Base-by-base conservation (phyloP, 495 filamentous ascomycete genomes). In the Trichoderma parareesei region DNA sequence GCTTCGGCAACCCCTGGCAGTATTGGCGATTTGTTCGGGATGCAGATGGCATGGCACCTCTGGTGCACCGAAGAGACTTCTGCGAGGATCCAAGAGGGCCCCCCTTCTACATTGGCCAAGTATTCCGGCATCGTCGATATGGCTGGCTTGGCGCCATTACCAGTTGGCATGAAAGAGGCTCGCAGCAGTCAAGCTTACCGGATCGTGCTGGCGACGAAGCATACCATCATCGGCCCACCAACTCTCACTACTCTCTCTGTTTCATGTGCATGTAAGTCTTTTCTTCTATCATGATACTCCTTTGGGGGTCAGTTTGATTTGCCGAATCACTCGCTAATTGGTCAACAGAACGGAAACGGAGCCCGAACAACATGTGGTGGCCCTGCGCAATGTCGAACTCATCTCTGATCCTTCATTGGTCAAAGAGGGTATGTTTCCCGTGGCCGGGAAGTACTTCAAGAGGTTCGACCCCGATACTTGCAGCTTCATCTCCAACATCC, bases 371-470 rank as follows among this genome's bases (percentile, higher is more conserved):
- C 85, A 69, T 81, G 91, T 72, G 86, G 90, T 97, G 7, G 90
- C 91, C 6, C 90, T 96, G 75, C 91, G 96, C 68, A 97, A 94
- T 68, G 89, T 97, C 61, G 80, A 85, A 64, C 79, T 87, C 33
- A 75, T 91, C 49, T 72, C 77, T 2, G 76, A 84, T 48, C 76
- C 76, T 43, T 71, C 68, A 8, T 62, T 74, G 68, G 48, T 79
- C 66, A 68, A 85, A 0, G 71, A 75, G 11, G 77, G 78, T 4
- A 75, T 96, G 62, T 81, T 88, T 67, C 77, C 77, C 61, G 78
- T 93, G 67, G 92, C 92, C 3, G 94, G 94, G 11, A 88, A 87
- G 69, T 88, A 90, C 75, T 97, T 98, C 70, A 97, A 92, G 76
- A 81, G 93, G 20, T 97, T 91, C 85, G 90, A 96, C 73, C 68